Evolutionary conservation across 768 basidiomycete genomes (phyloP).

Genomic region (Gymnopilus dilepis): DNA sequence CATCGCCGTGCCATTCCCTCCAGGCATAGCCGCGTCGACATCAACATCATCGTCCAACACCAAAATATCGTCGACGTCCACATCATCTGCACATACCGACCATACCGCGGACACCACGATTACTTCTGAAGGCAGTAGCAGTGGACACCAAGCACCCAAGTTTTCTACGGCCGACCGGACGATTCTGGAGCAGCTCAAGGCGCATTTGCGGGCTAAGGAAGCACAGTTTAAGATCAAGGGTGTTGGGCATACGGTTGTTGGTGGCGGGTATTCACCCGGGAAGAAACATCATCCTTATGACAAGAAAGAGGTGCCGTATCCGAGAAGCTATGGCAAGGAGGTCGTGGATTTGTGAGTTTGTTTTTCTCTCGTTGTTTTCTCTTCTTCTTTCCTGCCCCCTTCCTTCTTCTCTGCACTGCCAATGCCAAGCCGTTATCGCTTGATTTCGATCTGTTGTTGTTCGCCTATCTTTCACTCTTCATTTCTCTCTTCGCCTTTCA

Average conservation of each 20-base stretch:
- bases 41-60: constrained; percentile 1
- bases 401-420: neutral
- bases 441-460: neutral
- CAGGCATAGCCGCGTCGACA: neutral
- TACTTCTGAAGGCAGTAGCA: neutral
- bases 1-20: neutral
- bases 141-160: constrained; percentile 26
- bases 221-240: constrained; percentile 63
- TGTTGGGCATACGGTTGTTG: constrained; percentile 35
- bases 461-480: neutral
- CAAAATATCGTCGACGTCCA: neutral
- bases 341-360: constrained; percentile 69
- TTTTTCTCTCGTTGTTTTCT: constrained; percentile 10
- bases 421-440: neutral
- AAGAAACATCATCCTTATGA: constrained; percentile 63
- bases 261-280: constrained; percentile 36
- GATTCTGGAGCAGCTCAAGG: constrained; percentile 61
- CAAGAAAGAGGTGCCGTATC: constrained; percentile 65
- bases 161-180: constrained; percentile 69
- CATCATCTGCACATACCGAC: neutral
- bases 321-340: constrained; percentile 65
- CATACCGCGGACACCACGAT: neutral
- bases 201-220: constrained; percentile 55
- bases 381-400: constrained; percentile 4
- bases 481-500: neutral